Evolutionary conservation across 2,329 filamentous ascomycete species (phyloP), one percentile per base, ranked within the genome.

Genomic region (Fusarium lyarnte): DNA sequence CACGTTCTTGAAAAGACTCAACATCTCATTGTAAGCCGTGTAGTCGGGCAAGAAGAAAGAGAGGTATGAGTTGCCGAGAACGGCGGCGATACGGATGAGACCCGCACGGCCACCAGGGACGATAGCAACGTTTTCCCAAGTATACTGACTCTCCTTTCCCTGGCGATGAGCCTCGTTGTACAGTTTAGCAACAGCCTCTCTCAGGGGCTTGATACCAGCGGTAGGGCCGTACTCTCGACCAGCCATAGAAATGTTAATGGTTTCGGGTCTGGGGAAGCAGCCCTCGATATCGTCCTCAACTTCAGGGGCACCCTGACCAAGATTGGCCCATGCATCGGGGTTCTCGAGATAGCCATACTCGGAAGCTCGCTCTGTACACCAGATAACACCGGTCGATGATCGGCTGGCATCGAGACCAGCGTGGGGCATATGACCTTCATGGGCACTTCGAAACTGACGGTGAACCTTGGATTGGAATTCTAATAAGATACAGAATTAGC

Each of bases 1-100:
- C 21, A 49, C 90, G 82, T 97, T 97, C 84, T 93, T 94, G 88
- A 98, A 98, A 66, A 98, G 86, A 64, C 92, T 94, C 84, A 98
- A 84, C 95, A 98, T 98, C 86, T 98, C 95, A 79, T 97, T 97
- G 86, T 98, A 98, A 5, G 95, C 95, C 6, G 95, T 97, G 84
- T 98, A 98, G 82, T 98, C 93, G 49, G 94, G 94, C 79, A 97
- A 93, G 83, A 97, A 97, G 88, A 98, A 98, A 45, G 92, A 94
- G 71, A 98, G 87, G 79, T 97, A 97, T 61, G 94, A 92, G 81
- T 97, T 97, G 73, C 95, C 95, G 76, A 98, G 84, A 10, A 98
- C 94, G 57, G 95, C 95, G 25, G 95, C 95, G 80, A 98, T 98
- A 76, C 95, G 90, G 81, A 98, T 98, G 83, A 98, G 85, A 53